Conservation (phyloP, 2,329 filamentous ascomycete species). For the Talaromyces sp. region DNA sequence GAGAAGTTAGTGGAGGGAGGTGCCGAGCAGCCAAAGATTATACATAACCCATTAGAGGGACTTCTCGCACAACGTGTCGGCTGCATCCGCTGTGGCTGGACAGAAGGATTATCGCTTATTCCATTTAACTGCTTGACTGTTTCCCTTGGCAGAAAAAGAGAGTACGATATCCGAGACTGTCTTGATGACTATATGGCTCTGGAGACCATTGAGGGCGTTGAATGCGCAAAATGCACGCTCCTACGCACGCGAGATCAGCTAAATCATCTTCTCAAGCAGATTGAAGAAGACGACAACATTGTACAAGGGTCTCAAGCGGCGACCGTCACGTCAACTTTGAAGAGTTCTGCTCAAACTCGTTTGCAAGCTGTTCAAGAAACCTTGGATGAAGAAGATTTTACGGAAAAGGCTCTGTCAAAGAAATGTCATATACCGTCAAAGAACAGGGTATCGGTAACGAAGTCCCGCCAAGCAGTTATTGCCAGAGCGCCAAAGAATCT, state of each 20-base stretch:
- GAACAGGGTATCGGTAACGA: constrained; percentile 69
- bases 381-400: constrained; percentile 73
- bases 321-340: constrained; percentile 34
- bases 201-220: constrained; percentile 80
- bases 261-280: constrained; percentile 40
- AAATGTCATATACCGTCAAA: constrained; percentile 63
- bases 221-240: constrained; percentile 87
- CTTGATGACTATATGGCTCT: constrained; percentile 79
- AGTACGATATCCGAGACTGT: constrained; percentile 70
- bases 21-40: constrained; percentile 21
- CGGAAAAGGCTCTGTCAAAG: constrained; percentile 59
- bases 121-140: constrained; percentile 93
- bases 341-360: constrained; percentile 44
- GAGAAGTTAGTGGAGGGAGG: constrained; percentile 11
- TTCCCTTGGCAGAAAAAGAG: constrained; percentile 62
- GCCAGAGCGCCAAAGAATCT: constrained; percentile 75
- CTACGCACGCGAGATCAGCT: constrained; percentile 53
- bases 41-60: constrained; percentile 78
- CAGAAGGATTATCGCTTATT: constrained; percentile 81
- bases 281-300: constrained; percentile 35
- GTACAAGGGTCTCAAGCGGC: constrained; percentile 22
- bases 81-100: constrained; percentile 78
- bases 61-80: constrained; percentile 82
- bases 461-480: constrained; percentile 83
- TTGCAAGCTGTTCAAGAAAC: constrained; percentile 64